These are phyloP conservation scores for Eimeria sp. DNA, from an alignment of 169 alveolate genomes.

Conservation along the genomic window DNA sequence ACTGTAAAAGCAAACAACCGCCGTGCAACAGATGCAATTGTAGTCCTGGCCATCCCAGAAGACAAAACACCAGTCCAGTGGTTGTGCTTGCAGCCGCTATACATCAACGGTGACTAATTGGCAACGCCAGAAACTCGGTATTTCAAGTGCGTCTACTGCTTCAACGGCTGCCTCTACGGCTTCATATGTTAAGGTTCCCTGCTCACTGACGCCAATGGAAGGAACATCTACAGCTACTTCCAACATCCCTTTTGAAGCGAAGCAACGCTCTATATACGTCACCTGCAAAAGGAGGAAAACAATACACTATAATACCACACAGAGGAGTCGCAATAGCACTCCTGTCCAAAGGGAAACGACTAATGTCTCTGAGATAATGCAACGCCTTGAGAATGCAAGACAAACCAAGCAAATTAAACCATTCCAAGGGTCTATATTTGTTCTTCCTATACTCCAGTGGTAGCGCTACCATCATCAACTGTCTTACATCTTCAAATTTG, in stretches of 20 bases:
- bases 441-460: no score
- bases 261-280: conserved; percentile 92
- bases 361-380: neutral
- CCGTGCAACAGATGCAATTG: neutral
- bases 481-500: conserved; percentile 88
- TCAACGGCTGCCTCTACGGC: neutral
- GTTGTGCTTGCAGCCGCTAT: neutral
- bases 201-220: conserved; percentile 88
- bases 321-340: neutral
- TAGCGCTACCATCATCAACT: neutral
- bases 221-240: conserved; percentile 94
- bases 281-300: conserved; percentile 81
- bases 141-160: neutral
- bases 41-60: neutral
- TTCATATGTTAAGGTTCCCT: neutral
- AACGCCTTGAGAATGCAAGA: neutral
- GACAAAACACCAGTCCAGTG: neutral
- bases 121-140: neutral
- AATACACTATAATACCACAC: neutral
- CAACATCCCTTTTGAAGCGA: conserved; percentile 93
- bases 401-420: neutral
- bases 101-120: neutral
- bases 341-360: neutral
- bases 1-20: conserved; percentile 60
- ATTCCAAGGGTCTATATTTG: neutral